Evolutionary conservation across 202 grass and related monocot species (phyloP).

Genomic region (Carex arenaria): DNA sequence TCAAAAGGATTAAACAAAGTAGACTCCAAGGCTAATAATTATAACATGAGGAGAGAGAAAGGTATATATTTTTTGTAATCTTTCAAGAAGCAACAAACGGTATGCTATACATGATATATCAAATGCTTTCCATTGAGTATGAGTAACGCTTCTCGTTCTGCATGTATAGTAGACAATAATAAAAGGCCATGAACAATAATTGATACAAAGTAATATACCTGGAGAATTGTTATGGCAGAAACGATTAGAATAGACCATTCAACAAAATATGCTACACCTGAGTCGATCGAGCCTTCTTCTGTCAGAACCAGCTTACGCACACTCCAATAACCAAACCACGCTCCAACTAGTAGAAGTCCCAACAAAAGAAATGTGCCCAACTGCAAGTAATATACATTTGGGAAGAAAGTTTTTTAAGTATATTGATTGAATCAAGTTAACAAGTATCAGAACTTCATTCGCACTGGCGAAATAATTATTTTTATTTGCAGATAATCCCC

Average conservation of each 20-base stretch:
- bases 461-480: not conserved
- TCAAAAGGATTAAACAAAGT: not conserved
- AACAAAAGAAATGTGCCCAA: slow-evolving; percentile 74
- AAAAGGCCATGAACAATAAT: not conserved
- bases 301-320: slow-evolving; percentile 86
- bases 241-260: slow-evolving; percentile 80
- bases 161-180: not conserved
- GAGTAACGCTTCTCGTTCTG: not conserved
- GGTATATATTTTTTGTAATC: not conserved
- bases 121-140: not conserved
- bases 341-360: slow-evolving; percentile 70
- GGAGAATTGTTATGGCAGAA: slow-evolving; percentile 77
- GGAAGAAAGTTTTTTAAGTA: not conserved
- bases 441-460: not conserved
- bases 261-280: slow-evolving; percentile 77
- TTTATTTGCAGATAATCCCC: not conserved
- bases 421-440: not conserved
- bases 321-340: slow-evolving; percentile 98
- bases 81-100: not conserved
- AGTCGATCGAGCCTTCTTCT: slow-evolving; percentile 84
- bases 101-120: not conserved
- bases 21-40: not conserved
- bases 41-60: not conserved
- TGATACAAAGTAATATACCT: slow-evolving; percentile 43
- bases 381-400: slow-evolving; percentile 36